Base-by-base conservation (phyloP, 2,329 filamentous ascomycete species). In the Arthrinium phaeospermum region DNA sequence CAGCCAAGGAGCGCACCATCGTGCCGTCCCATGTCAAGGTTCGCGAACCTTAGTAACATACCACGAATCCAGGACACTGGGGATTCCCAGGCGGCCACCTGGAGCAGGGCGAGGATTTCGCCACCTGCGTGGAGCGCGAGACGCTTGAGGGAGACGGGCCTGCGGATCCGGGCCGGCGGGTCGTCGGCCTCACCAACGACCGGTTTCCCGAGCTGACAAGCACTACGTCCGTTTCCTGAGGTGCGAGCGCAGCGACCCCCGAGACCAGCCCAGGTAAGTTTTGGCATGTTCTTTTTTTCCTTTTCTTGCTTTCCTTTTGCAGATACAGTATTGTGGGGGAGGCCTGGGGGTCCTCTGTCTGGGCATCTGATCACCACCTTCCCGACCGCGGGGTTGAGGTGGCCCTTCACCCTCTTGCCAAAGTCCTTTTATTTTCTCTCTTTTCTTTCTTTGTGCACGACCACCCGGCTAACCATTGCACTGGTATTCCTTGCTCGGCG, bases 91-190 rank as follows among this genome's bases (percentile, higher is more conserved):
- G 75, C 22, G 73, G 75, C 3, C 75, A 74, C 46, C 72, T 75
- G 45, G 74, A 75, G 46, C 68, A 74, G n/a, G 71, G 61, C 30
- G 74, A 75, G 45, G 68, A 61, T 19, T 70, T 74, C 49, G 71
- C 71, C 34, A 67, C 44, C 16, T 75, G 74, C 51, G 75, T 71
- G 22, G 67, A 74, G 49, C 74, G 74, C 41, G 75, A 76, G 45
- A 75, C 72, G 5, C 51, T 74, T 12, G 74, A 76, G 57, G 57
- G 72, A 76, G 57, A 76, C 75, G 34, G 74, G 74, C 24, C 45
- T 76, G 0, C 44, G 37, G 1, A 68, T 74, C 34, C 70, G 51
- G 16, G 72, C 70, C 22, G 30, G 34, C 27, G 69, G 53, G 46
- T 76, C 3, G 70, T 72, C 19, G 75, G 71, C 13, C 53, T 75